Evolutionary conservation across 129 eudicot species (phyloP).

Genomic region (Rutidosis leptorrhynchoides): DNA sequence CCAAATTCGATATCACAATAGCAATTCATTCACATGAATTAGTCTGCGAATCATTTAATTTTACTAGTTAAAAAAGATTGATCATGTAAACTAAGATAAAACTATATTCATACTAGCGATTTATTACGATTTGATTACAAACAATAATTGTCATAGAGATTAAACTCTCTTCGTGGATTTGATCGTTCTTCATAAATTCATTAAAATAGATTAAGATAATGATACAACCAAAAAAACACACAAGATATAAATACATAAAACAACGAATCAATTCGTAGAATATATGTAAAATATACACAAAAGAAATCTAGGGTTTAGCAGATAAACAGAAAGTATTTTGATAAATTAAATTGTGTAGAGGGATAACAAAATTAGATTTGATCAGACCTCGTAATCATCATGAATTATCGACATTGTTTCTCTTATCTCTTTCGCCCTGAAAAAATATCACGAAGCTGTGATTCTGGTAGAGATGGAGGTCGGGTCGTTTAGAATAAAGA

Average conservation of each 20-base stretch:
- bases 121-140: constrained; percentile 11
- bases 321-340: not conserved
- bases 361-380: constrained; percentile 13
- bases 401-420: constrained; percentile 12
- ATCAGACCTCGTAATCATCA: constrained; percentile 32
- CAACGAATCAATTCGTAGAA: not conserved
- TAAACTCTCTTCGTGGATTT: not conserved
- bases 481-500: no score
- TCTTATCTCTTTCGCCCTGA: not conserved
- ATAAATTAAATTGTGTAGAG: not conserved
- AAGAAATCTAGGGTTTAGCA: constrained; percentile 28
- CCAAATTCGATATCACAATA: not conserved
- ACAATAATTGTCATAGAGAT: not conserved
- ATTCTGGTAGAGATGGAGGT: no score
- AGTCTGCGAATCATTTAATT: not conserved
- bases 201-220: not conserved
- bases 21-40: not conserved
- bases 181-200: not conserved
- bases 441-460: not conserved
- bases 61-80: not conserved
- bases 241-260: not conserved
- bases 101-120: not conserved
- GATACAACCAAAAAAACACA: not conserved
- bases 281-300: not conserved
- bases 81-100: not conserved